Evolutionary conservation across 192 early-diverging fungal genomes (phyloP).

Genomic region (Coemansia javaensis): DNA sequence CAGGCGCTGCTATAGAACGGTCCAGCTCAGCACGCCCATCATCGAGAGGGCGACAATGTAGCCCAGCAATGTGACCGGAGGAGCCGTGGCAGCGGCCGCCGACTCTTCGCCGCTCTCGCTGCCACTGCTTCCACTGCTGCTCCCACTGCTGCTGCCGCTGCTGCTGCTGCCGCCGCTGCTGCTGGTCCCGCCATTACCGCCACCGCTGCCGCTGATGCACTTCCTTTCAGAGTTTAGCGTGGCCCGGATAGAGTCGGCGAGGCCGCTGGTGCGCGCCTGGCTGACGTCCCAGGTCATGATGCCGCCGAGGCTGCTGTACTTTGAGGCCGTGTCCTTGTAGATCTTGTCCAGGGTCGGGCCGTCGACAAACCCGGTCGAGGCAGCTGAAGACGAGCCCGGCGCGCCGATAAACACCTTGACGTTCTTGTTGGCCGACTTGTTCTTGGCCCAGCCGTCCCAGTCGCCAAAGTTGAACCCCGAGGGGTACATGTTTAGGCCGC

Average conservation of each 20-base stretch:
- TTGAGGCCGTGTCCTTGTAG: constrained; percentile 35
- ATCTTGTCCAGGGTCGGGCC: constrained; percentile 38
- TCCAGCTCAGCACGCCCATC: too few relatives aligned
- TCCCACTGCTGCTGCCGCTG: too few relatives aligned
- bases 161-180: too few relatives aligned
- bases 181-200: too few relatives aligned
- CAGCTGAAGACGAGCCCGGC: constrained; percentile 53
- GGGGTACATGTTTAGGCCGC: constrained; percentile 51
- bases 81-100: too few relatives aligned
- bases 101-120: too few relatives aligned
- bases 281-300: constrained; percentile 67
- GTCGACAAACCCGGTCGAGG: constrained; percentile 52
- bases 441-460: constrained; percentile 65
- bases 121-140: too few relatives aligned
- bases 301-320: constrained; percentile 59
- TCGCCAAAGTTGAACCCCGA: constrained; percentile 53
- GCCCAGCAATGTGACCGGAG: too few relatives aligned
- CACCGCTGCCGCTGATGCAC: constrained; percentile 13
- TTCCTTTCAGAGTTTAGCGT: constrained; percentile 15
- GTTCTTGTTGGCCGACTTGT: constrained; percentile 52
- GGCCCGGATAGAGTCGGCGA: constrained; percentile 27
- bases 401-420: constrained; percentile 57
- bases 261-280: constrained; percentile 36
- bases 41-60: too few relatives aligned
- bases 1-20: too few relatives aligned